A percentile compares a stretch with the other conserved stretches of the same genome.
Evolutionary conservation across 495 filamentous ascomycete genomes (phyloP).

Genomic region (Cryomyces minteri): DNA sequence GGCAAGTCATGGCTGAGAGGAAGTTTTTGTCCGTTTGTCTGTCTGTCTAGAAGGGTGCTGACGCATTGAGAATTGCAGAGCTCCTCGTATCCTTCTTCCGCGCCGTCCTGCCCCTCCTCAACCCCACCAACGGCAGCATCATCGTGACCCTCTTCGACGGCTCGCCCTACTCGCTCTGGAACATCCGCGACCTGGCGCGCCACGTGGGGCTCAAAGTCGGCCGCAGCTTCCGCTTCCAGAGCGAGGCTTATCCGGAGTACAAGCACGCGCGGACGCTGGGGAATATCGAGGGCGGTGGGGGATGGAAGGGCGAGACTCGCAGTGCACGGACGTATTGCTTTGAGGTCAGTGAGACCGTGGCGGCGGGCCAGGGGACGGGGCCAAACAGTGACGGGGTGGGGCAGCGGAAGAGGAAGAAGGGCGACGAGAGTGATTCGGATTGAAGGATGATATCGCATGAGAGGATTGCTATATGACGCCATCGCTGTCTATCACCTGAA

Average conservation of each 20-base stretch:
- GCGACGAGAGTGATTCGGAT: background rate
- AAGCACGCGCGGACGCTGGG: conserved; percentile 77
- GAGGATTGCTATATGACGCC: background rate
- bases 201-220: conserved; percentile 59
- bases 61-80: conserved; percentile 24
- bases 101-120: conserved; percentile 31
- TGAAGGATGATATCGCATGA: no score
- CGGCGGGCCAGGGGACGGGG: background rate
- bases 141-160: conserved; percentile 82
- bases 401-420: background rate
- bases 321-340: conserved; percentile 27
- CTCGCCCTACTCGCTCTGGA: conserved; percentile 89
- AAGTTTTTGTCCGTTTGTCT: background rate
- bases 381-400: background rate
- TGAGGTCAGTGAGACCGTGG: conserved; percentile 10
- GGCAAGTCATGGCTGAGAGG: background rate
- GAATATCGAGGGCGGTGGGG: conserved; percentile 37
- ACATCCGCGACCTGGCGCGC: conserved; percentile 67
- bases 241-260: conserved; percentile 64
- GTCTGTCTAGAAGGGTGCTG: no score
- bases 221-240: conserved; percentile 61
- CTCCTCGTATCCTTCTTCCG: conserved; percentile 71
- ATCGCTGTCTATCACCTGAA: background rate
- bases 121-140: conserved; percentile 39
- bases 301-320: conserved; percentile 26